These are phyloP conservation scores for Helotiales sp. DNA, from an alignment of 2,329 filamentous ascomycete species.

Conservation along the genomic window DNA sequence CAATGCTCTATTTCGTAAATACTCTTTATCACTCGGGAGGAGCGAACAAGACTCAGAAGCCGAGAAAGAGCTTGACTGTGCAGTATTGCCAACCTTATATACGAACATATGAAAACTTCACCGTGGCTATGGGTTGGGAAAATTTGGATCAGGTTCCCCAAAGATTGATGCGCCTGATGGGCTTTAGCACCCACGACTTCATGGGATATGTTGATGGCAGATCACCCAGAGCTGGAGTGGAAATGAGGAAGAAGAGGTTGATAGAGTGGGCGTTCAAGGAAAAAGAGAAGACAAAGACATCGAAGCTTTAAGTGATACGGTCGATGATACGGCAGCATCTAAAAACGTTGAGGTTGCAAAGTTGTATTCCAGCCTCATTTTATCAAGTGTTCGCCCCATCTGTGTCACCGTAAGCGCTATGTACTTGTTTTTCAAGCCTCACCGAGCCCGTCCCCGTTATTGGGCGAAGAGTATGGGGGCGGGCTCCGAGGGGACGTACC, in stretches of 20 bases:
- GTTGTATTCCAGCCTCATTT: too few relatives aligned
- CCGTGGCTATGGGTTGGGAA: slow-evolving; percentile 37
- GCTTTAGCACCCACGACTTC: slow-evolving; percentile 32
- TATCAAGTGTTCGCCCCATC: too few relatives aligned
- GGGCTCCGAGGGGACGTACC: background rate
- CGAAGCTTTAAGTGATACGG: background rate
- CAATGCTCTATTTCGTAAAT: slow-evolving; percentile 33
- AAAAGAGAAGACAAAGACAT: background rate
- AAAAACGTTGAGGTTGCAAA: too few relatives aligned
- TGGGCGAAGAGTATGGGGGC: background rate
- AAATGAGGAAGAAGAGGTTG: slow-evolving; percentile 34
- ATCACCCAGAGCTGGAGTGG: slow-evolving; percentile 29
- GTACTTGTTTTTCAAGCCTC: background rate
- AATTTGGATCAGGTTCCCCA: slow-evolving; percentile 31
- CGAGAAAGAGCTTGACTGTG: slow-evolving; percentile 29
- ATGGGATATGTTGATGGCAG: slow-evolving; percentile 34
- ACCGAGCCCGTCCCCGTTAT: background rate
- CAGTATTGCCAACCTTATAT: slow-evolving; percentile 39
- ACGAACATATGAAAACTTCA: slow-evolving; percentile 40
- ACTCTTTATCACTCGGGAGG: slow-evolving; percentile 34
- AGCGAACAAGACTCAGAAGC: slow-evolving; percentile 25
- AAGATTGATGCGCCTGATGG: slow-evolving; percentile 28
- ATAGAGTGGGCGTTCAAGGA: slow-evolving; percentile 28
- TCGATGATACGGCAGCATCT: too few relatives aligned
- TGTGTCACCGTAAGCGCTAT: background rate